Percentiles rank a stretch among this genome's conserved stretches.
phyloP scores from a whole-genome alignment of 2,329 filamentous ascomycete genomes.

The Aspergillus tamarii region DNA sequence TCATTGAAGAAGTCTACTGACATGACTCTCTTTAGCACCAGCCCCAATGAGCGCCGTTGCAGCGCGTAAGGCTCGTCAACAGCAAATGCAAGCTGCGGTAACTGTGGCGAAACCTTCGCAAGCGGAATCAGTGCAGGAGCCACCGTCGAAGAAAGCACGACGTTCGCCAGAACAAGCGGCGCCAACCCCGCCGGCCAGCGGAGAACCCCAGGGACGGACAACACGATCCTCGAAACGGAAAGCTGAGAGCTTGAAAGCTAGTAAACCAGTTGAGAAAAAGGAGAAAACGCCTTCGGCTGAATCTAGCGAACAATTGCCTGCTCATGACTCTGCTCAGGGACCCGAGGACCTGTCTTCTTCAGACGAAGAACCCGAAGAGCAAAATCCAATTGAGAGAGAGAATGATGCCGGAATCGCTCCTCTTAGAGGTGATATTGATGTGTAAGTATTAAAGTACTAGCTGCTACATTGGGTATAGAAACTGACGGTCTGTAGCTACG shows the following conservation, averaged over 20 bases:
- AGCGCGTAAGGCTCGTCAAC: conserved; percentile 45
- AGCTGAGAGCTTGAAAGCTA: conserved; percentile 17
- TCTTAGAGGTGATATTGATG: conserved; percentile 31
- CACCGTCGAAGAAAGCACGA: conserved; percentile 40
- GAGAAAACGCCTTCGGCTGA: conserved; percentile 12
- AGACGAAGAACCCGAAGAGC: conserved; percentile 24
- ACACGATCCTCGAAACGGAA: conserved; percentile 26
- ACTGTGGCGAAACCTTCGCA: conserved; percentile 23
- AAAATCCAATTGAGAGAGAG: conserved; percentile 21
- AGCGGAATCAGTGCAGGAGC: conserved; percentile 29
- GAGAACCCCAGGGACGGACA: conserved; percentile 20
- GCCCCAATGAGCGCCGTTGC: conserved; percentile 47
- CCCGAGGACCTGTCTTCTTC: conserved; percentile 15
- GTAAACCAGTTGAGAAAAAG: conserved; percentile 16
- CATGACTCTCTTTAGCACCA: conserved; percentile 20
- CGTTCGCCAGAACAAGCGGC: conserved; percentile 29
- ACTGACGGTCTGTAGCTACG: conserved; percentile 32
- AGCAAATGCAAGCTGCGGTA: conserved; percentile 31
- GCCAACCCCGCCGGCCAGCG: conserved; percentile 14
- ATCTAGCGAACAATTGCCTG: conserved; percentile 2
- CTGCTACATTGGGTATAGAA: neutral
- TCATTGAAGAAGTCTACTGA: conserved; percentile 5
- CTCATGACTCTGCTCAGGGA: neutral
- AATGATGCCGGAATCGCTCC: conserved; percentile 27
- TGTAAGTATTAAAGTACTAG: conserved; percentile 17